phyloP scores from a whole-genome alignment of 805 yeast species.

The Nakazawaea molendinolei region DNA sequence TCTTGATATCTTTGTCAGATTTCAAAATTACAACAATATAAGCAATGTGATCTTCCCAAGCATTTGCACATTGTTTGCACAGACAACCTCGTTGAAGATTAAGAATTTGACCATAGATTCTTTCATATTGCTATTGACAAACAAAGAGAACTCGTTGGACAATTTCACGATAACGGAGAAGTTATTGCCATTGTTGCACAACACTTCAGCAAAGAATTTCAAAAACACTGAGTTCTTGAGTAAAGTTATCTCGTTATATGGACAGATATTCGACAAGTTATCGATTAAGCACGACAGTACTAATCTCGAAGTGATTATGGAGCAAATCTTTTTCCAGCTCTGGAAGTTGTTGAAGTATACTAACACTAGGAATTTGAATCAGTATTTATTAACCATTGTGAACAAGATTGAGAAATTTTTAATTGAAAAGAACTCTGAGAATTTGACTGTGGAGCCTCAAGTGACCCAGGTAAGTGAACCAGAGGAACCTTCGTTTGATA shows the following conservation, averaged over 20 bases:
- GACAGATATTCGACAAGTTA: constrained; percentile 22
- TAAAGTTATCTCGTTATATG: constrained; percentile 24
- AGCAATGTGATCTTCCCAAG: constrained; percentile 74
- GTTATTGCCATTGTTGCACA: constrained; percentile 64
- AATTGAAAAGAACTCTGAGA: constrained; percentile 14
- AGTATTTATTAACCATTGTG: constrained; percentile 14
- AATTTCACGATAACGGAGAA: constrained; percentile 67
- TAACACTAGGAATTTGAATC: constrained; percentile 14
- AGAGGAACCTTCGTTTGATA: too few relatives aligned
- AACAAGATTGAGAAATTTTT: constrained; percentile 17
- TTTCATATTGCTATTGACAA: constrained; percentile 49
- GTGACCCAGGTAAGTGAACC: too few relatives aligned
- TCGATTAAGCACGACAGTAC: constrained; percentile 17
- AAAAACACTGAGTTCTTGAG: constrained; percentile 23
- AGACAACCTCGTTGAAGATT: constrained; percentile 77
- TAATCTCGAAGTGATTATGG: constrained; percentile 18
- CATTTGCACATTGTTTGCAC: constrained; percentile 65
- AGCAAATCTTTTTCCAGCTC: constrained; percentile 25
- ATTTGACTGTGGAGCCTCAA: too few relatives aligned
- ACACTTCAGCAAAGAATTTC: constrained; percentile 26
- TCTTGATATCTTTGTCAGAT: constrained; percentile 24
- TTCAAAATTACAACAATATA: constrained; percentile 42
- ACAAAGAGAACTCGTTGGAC: constrained; percentile 50
- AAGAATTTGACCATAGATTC: constrained; percentile 62
- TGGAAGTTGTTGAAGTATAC: constrained; percentile 26